Evolutionary conservation across 2,329 filamentous ascomycete genomes (phyloP), one percentile per base, ranked within the genome.

Genomic region (Raffaelea albimanens): DNA sequence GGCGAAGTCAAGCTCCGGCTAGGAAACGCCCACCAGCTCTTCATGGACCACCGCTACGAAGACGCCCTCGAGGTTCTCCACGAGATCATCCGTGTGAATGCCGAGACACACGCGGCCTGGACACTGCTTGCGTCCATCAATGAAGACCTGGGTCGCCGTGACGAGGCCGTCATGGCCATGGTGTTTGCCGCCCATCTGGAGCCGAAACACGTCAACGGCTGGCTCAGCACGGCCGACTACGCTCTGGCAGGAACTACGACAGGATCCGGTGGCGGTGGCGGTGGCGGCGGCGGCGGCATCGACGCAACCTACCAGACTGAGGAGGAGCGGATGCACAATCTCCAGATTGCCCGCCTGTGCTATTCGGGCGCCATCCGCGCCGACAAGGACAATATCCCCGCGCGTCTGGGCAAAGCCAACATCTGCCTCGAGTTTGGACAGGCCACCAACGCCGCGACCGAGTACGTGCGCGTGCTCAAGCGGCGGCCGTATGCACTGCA

Each of bases 1-100:
- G 79, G 75, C 38, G 82, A 88, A 55, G 86, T 89, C 61, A 87
- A 83, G 57, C 70, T 76, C 38, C 70, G 82, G 39, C 71, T 89
- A 43, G 73, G 76, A 42, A 71, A 76, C 57, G 85, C 86, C 3
- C 85, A 81, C 50, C 72, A 82, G 50, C 78, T 80, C 4, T 89
- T 82, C 58, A 70, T 87, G 50, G 69, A 74, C 10, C 70, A 74
- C 22, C 71, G 82, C 19, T 80, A 82, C 52, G 71, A 77, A 5
- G 67, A 72, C 38, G 82, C 84, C 5, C 66, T 80, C 33, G 71
- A 73, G 16, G 67, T 76, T 20, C 73, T 79, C 9, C 71, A 74
- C 38, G 80, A 84, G 56, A 75, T 83, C 49, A 82, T 85, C 56
- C 73, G 80, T 44, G 80, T 84, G 58, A 84, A 85, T 52, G 78